Conservation (phyloP, 352 stramenopile genomes). For the Phytopythium chamaehyphon region DNA sequence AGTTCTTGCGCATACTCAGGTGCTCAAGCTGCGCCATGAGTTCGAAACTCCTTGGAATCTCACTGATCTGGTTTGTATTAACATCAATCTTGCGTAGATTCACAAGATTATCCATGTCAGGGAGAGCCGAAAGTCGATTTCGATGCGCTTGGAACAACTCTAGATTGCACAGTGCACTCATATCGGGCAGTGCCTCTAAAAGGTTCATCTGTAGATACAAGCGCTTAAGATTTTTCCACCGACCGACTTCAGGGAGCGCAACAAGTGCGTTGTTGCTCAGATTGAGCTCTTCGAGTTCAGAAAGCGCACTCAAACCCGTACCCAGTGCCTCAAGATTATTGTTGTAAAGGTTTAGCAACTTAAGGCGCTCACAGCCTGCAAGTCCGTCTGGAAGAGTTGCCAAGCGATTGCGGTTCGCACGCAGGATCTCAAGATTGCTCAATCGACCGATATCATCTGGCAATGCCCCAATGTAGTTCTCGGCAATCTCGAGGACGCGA, state of each 20-base stretch:
- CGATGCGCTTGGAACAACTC: slow-evolving; percentile 58
- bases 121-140: slow-evolving; percentile 56
- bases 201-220: slow-evolving; percentile 62
- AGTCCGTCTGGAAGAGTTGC: slow-evolving; percentile 44
- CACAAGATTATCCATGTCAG: slow-evolving; percentile 55
- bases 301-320: slow-evolving; percentile 39
- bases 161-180: slow-evolving; percentile 52
- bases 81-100: slow-evolving; percentile 75
- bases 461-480: slow-evolving; percentile 53
- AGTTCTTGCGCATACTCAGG: slow-evolving; percentile 64
- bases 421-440: slow-evolving; percentile 44
- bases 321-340: slow-evolving; percentile 56
- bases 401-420: slow-evolving; percentile 54
- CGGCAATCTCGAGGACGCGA: slow-evolving; percentile 39
- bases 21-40: slow-evolving; percentile 57
- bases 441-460: slow-evolving; percentile 49
- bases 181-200: slow-evolving; percentile 29
- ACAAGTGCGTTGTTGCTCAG: slow-evolving; percentile 57
- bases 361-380: slow-evolving; percentile 37
- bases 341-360: slow-evolving; percentile 75
- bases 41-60: slow-evolving; percentile 42
- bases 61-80: slow-evolving; percentile 60
- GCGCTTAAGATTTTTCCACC: slow-evolving; percentile 54
- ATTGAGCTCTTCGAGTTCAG: slow-evolving; percentile 67
- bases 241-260: slow-evolving; percentile 29